A percentile compares a stretch with the other conserved stretches of the same genome.
Evolutionary conservation across 306 rosid species (phyloP).

Genomic region (Cucumis cinereus): DNA sequence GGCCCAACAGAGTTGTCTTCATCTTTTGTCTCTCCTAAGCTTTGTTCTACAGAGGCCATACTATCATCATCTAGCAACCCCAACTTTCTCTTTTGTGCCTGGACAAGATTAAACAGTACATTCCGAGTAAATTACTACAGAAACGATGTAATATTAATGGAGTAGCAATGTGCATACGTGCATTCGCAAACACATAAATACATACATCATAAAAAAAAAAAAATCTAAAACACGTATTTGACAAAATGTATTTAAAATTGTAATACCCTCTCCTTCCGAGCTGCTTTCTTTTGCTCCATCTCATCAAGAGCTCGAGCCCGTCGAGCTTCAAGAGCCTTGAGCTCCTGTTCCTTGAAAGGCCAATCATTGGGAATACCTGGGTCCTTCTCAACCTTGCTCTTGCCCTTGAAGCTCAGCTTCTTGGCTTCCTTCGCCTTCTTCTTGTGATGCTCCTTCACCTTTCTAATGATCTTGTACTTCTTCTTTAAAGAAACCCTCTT

Average conservation of each 20-base stretch:
- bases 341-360: constrained; percentile 97
- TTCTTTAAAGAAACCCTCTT: constrained; percentile 75
- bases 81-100: constrained; percentile 84
- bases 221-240: neutral
- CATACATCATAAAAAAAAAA: neutral
- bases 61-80: constrained; percentile 59
- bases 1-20: constrained; percentile 6
- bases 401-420: constrained; percentile 40
- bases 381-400: constrained; percentile 78
- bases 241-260: neutral
- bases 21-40: constrained; percentile 10
- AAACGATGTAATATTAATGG: no score
- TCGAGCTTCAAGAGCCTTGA: constrained; percentile 74
- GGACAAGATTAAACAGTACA: constrained; percentile 1
- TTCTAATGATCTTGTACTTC: constrained; percentile 70
- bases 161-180: no score
- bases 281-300: constrained; percentile 73
- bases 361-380: constrained; percentile 98
- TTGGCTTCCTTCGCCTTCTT: constrained; percentile 91
- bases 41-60: constrained; percentile 17
- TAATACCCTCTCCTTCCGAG: constrained; percentile 82
- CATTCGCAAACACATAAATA: no score
- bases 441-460: constrained; percentile 78
- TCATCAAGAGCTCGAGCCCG: constrained; percentile 60
- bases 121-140: neutral